phyloP scores from a whole-genome alignment of 1,284 basidiomycete genomes.

The Hemileia vastatrix region DNA sequence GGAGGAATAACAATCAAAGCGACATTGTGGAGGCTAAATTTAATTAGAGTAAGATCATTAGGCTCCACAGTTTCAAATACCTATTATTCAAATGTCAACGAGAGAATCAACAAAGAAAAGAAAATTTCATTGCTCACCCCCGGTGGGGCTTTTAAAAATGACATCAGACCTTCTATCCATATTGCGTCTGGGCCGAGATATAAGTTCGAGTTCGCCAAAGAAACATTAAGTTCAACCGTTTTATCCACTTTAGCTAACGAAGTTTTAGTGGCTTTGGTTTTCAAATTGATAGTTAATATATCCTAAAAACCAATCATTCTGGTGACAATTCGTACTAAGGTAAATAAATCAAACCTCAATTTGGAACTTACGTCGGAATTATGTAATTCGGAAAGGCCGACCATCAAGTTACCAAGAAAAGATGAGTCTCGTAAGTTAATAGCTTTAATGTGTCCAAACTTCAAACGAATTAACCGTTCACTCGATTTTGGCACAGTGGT shows the following conservation, averaged over 20 bases:
- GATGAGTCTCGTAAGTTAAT: no score
- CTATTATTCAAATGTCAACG: constrained; percentile 44
- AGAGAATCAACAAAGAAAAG: neutral
- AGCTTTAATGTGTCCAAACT: no score
- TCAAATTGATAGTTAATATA: no score
- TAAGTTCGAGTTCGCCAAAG: constrained; percentile 58
- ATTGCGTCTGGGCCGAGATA: constrained; percentile 56
- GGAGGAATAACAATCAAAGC: constrained; percentile 26
- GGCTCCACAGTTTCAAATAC: constrained; percentile 89
- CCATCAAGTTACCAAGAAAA: no score
- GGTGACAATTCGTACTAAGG: no score
- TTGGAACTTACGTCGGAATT: no score
- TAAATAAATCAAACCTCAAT: no score
- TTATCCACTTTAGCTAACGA: neutral
- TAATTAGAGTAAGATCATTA: constrained; percentile 68
- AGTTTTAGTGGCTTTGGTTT: constrained; percentile 4
- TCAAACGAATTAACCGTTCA: no score
- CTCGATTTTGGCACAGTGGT: no score
- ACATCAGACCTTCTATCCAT: constrained; percentile 58
- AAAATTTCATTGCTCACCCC: constrained; percentile 53
- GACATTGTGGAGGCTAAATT: constrained; percentile 27
- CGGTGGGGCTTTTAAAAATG: constrained; percentile 72
- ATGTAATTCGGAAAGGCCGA: no score
- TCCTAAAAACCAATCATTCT: no score
- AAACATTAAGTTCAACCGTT: constrained; percentile 50